phyloP scores from a whole-genome alignment of 2,329 filamentous ascomycete genomes.

The Fusarium chuoi region DNA sequence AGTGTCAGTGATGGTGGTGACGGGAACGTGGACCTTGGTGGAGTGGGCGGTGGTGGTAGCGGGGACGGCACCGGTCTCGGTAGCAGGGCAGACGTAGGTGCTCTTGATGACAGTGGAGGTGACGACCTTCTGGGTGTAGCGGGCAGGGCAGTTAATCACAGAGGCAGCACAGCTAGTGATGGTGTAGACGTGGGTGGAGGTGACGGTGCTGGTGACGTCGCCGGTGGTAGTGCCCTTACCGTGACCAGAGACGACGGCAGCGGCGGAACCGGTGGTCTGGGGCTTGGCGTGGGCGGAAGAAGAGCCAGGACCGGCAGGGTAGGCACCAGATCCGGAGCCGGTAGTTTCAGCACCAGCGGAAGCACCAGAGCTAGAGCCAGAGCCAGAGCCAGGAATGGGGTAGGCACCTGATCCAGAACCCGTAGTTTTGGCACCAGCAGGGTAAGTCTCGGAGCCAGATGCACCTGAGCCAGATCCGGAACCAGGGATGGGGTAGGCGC shows the following conservation, averaged over 20 bases:
- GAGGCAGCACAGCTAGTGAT: slow-evolving; percentile 52
- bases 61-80: slow-evolving; percentile 20
- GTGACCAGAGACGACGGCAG: neutral
- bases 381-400: neutral
- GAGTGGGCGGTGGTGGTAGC: slow-evolving; percentile 18
- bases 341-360: neutral
- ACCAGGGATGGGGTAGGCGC: neutral
- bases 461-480: neutral
- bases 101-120: slow-evolving; percentile 37
- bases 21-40: slow-evolving; percentile 15
- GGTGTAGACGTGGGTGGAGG: slow-evolving; percentile 43
- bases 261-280: neutral
- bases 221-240: slow-evolving; percentile 14
- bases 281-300: neutral
- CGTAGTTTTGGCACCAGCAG: neutral
- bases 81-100: slow-evolving; percentile 41
- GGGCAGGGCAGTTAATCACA: slow-evolving; percentile 54
- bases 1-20: slow-evolving; percentile 41
- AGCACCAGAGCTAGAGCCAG: too few species aligned
- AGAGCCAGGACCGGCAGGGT: neutral
- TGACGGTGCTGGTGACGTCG: slow-evolving; percentile 39
- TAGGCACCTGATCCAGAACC: neutral
- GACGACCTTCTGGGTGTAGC: slow-evolving; percentile 48
- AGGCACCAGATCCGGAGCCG: neutral
- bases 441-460: neutral